Percentiles rank a stretch among this genome's conserved stretches.
phyloP scores from a whole-genome alignment of 2,329 filamentous ascomycete species.

The Pseudogymnoascus sp. region DNA sequence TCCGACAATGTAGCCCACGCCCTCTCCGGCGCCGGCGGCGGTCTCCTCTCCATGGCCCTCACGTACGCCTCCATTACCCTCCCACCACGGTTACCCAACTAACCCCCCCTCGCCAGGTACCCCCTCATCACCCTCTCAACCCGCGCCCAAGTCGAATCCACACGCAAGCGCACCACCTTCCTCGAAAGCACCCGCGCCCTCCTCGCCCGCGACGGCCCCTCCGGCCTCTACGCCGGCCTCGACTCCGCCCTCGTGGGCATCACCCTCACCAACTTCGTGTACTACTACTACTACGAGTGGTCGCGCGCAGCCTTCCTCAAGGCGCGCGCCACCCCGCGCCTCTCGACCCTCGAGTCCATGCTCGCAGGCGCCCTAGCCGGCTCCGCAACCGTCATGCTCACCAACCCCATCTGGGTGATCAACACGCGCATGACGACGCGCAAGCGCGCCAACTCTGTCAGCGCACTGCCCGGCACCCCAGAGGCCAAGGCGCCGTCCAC shows the following conservation, averaged over 20 bases:
- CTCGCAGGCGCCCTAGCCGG: slow-evolving; percentile 90
- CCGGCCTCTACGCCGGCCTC: slow-evolving; percentile 84
- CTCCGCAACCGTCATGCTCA: slow-evolving; percentile 87
- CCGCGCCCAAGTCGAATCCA: slow-evolving; percentile 94
- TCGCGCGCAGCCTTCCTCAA: slow-evolving; percentile 74
- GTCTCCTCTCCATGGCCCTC: slow-evolving; percentile 89
- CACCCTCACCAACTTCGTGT: slow-evolving; percentile 97
- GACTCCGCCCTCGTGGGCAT: slow-evolving; percentile 95
- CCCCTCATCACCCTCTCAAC: slow-evolving; percentile 96
- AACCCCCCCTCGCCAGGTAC: slow-evolving; percentile 52
- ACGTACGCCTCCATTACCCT: slow-evolving; percentile 52
- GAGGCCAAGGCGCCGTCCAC: slow-evolving; percentile 59
- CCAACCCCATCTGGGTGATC: slow-evolving; percentile 98
- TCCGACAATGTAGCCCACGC: slow-evolving; percentile 97
- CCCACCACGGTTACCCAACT: background rate
- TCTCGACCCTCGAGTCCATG: slow-evolving; percentile 91
- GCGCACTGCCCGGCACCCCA: slow-evolving; percentile 35
- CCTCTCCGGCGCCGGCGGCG: slow-evolving; percentile 84
- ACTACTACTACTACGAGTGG: slow-evolving; percentile 99
- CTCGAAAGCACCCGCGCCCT: slow-evolving; percentile 78
- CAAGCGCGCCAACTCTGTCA: slow-evolving; percentile 44
- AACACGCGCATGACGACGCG: slow-evolving; percentile 97
- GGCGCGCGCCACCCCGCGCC: slow-evolving; percentile 66
- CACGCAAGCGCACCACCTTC: slow-evolving; percentile 79
- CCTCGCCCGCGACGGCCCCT: slow-evolving; percentile 81